Base-by-base conservation (phyloP, 371 early-diverging fungal genomes). In the Haplosporangium sp. region DNA sequence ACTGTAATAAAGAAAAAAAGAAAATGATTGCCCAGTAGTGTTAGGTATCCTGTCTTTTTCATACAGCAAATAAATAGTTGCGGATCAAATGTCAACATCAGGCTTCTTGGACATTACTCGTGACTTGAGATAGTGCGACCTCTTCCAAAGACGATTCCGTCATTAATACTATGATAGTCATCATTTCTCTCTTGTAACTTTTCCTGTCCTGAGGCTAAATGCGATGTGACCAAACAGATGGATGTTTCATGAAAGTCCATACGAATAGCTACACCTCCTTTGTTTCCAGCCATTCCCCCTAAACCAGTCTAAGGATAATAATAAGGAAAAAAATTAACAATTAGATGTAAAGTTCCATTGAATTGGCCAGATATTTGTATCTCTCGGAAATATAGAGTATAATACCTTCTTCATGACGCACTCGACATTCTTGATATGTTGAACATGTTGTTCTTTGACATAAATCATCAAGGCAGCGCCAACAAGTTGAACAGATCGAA, bases 131-230 rank as follows among this genome's bases (percentile, higher is more conserved):
- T 89, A 20, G 77, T 86, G 1, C 88, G 85, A 17, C 95, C 94
- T 40, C 88, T 77, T 27, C 89, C 81, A 82, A 97, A 98, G 0
- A 83, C 76, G 3, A 96, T 76, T 2, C 93, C 94, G 34, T 89
- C 85, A 39, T 89, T 84, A 56, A 97, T 97, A 0, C 94, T 93
- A 55, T 88, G 86, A 76, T 90, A 96, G 72, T 99, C 97, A 8
- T 86, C 83, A 82, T 96, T 96, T 40, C 98, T 89, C 53, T 97
- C 98, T 37, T 92, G 92, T 1, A 90, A 86, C 64, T 93, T 92
- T 2, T 86, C 86, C 50, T 94, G 89, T 65, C 97, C 99, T 10
- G 99, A 94, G 0, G 99, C 96, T 61, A 99, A 88, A 85, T 99
- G 99, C 0, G 96, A 92, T 0, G 94, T 94, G 1, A 98, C 89